A percentile compares a stretch with the other conserved stretches of the same genome.
Conservation (phyloP, 169 alveolate genomes). For the Eimeria falciformis region DNA sequence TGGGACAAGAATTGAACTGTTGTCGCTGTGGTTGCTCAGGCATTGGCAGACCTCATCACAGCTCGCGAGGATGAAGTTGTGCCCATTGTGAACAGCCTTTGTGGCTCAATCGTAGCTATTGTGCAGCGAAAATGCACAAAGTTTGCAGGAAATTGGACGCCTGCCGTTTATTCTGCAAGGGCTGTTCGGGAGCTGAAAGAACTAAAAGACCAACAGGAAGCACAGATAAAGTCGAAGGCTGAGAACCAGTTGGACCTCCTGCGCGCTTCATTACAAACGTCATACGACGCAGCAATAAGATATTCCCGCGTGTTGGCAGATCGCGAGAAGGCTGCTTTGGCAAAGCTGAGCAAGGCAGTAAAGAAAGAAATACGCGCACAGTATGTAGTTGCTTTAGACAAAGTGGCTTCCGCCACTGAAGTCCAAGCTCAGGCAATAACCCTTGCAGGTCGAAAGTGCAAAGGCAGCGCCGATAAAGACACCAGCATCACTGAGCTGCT, state of each 20-base stretch:
- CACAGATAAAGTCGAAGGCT: conserved; percentile 38
- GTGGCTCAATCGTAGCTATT: conserved; percentile 50
- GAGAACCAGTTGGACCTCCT: conserved; percentile 46
- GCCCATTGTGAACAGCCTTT: conserved; percentile 46
- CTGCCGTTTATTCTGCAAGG: not conserved
- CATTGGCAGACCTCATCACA: conserved; percentile 44
- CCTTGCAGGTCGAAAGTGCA: conserved; percentile 28
- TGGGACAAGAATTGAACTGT: too few relatives aligned
- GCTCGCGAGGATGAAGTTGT: conserved; percentile 58
- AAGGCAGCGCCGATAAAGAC: conserved; percentile 25
- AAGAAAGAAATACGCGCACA: conserved; percentile 35
- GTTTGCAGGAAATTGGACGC: conserved; percentile 46
- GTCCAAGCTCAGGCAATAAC: conserved; percentile 12
- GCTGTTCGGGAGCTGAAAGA: conserved; percentile 54
- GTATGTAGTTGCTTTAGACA: conserved; percentile 37
- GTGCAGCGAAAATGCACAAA: conserved; percentile 56
- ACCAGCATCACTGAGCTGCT: not conserved
- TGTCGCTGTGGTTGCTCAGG: not conserved
- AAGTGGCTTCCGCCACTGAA: conserved; percentile 39
- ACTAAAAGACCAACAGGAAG: conserved; percentile 51
- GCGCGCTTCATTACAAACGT: conserved; percentile 46
- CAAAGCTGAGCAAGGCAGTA: conserved; percentile 50
- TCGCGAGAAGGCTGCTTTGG: conserved; percentile 42
- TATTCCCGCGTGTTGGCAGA: conserved; percentile 55
- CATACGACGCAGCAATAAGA: conserved; percentile 49